A percentile compares a stretch with the other conserved stretches of the same genome.
Evolutionary conservation across 129 eudicot genomes (phyloP).

Genomic region (Tanacetum coccineum): DNA sequence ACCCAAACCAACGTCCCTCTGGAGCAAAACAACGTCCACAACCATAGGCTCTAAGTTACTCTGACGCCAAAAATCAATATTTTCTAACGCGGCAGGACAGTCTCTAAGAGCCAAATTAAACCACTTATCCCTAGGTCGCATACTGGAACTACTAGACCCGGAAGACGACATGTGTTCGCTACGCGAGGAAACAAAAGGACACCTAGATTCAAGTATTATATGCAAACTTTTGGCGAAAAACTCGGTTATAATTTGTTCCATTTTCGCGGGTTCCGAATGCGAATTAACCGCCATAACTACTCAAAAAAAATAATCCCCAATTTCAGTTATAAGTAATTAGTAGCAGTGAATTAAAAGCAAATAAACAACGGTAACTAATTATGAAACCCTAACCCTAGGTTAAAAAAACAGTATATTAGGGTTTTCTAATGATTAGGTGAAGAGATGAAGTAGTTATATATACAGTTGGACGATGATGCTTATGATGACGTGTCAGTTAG

Average conservation of each 20-base stretch:
- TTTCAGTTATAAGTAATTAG: neutral
- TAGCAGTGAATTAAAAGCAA: neutral
- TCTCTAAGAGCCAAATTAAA: conserved; percentile 73
- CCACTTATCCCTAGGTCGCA: conserved; percentile 79
- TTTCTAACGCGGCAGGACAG: conserved; percentile 86
- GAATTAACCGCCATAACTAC: conserved; percentile 34
- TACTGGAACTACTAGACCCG: conserved; percentile 59
- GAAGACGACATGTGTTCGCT: conserved; percentile 73
- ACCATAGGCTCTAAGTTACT: conserved; percentile 88
- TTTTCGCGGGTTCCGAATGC: conserved; percentile 68
- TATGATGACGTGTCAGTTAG: too few relatives aligned
- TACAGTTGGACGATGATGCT: too few relatives aligned
- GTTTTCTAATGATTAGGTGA: too few relatives aligned
- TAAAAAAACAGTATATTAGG: too few relatives aligned
- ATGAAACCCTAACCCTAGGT: too few relatives aligned
- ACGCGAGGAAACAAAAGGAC: conserved; percentile 69
- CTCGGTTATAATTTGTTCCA: conserved; percentile 85
- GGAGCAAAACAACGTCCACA: conserved; percentile 70
- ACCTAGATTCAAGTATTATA: conserved; percentile 77
- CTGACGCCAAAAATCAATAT: conserved; percentile 75
- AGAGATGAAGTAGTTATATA: too few relatives aligned
- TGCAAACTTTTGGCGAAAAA: conserved; percentile 76
- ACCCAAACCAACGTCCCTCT: conserved; percentile 46
- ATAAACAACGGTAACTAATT: too few relatives aligned
- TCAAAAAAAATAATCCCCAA: neutral